A percentile compares a stretch with the other conserved stretches of the same genome.
Evolutionary conservation across 495 filamentous ascomycete species (phyloP).

Genomic region (Aspergillus bridgeri): DNA sequence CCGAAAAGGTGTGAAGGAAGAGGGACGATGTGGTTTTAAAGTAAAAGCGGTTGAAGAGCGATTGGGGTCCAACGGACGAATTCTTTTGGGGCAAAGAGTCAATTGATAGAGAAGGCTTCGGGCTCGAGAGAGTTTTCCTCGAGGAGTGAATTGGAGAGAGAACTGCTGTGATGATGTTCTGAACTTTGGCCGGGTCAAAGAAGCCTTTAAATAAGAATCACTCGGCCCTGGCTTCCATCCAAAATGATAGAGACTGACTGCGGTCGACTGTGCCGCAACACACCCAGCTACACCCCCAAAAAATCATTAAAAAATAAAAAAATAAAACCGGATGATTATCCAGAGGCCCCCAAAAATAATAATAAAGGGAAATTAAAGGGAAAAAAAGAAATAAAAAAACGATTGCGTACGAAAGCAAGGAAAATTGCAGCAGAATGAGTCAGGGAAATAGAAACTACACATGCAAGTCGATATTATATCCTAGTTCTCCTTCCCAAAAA

Average conservation of each 20-base stretch:
- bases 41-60: background rate
- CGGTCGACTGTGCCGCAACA: conserved; percentile 26
- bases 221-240: conserved; percentile 10
- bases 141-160: conserved; percentile 4
- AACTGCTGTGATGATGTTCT: conserved; percentile 17
- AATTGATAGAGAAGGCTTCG: background rate
- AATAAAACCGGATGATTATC: conserved; percentile 5
- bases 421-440: conserved; percentile 14
- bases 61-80: background rate
- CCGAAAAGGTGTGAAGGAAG: background rate
- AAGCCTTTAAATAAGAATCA: conserved; percentile 24
- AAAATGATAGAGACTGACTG: conserved; percentile 17
- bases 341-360: conserved; percentile 8
- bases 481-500: conserved; percentile 9
- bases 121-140: background rate
- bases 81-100: background rate
- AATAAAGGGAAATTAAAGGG: conserved; percentile 7
- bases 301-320: conserved; percentile 10
- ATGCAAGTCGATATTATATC: conserved; percentile 16
- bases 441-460: conserved; percentile 17
- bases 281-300: conserved; percentile 9
- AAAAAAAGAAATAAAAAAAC: conserved; percentile 11
- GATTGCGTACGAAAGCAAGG: conserved; percentile 8
- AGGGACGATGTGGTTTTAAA: background rate
- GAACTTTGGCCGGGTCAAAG: conserved; percentile 15